A percentile compares a stretch with the other conserved stretches of the same genome.
These are phyloP conservation scores for Colletotrichum camelliae DNA, from an alignment of 2,329 filamentous ascomycete species.

Conservation along the genomic window DNA sequence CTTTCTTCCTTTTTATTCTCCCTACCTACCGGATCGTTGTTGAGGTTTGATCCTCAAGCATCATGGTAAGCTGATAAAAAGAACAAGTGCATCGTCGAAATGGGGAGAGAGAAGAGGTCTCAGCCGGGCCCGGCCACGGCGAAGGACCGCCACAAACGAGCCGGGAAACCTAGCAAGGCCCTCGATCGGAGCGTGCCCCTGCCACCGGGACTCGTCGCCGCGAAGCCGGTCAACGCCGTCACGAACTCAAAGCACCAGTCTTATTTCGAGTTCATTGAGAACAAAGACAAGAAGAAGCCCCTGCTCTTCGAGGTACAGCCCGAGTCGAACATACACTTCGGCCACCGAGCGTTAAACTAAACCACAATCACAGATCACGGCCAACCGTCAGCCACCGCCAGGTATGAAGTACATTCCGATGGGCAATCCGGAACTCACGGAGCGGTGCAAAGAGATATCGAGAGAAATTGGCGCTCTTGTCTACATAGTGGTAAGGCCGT, in stretches of 20 bases:
- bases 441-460: slow-evolving; percentile 68
- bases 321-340: not conserved
- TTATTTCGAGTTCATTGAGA: slow-evolving; percentile 70
- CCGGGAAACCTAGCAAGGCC: slow-evolving; percentile 1
- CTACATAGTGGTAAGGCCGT: slow-evolving; percentile 64
- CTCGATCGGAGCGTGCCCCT: slow-evolving; percentile 36
- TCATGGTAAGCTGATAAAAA: slow-evolving; percentile 20
- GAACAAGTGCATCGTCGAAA: slow-evolving; percentile 1
- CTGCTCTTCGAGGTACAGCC: slow-evolving; percentile 63
- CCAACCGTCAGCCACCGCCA: slow-evolving; percentile 56
- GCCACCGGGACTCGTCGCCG: slow-evolving; percentile 39
- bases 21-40: not conserved
- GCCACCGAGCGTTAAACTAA: not conserved
- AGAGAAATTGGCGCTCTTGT: slow-evolving; percentile 67
- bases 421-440: slow-evolving; percentile 66
- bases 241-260: slow-evolving; percentile 62
- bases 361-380: slow-evolving; percentile 51
- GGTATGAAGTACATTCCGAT: slow-evolving; percentile 68
- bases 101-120: slow-evolving; percentile 24
- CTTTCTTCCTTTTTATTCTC: not conserved
- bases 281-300: slow-evolving; percentile 68
- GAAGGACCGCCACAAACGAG: slow-evolving; percentile 21
- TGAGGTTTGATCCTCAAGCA: not conserved
- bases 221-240: slow-evolving; percentile 33
- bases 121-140: slow-evolving; percentile 17